Evolutionary conservation across 75 land plant species (phyloP).

Genomic region (Picea sitchensis): DNA sequence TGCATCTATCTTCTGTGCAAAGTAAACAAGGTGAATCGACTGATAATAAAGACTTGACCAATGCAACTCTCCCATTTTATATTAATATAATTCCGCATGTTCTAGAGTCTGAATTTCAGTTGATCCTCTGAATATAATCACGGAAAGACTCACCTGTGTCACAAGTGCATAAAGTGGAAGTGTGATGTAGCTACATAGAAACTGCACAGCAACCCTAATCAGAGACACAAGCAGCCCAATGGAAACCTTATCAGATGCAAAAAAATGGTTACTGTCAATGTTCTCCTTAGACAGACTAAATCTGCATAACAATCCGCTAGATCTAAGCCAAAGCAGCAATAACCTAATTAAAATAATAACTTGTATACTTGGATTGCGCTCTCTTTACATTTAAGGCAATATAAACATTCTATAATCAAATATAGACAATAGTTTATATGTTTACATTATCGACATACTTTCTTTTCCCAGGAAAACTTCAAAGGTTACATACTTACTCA

Average conservation of each 20-base stretch:
- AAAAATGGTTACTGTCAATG: background rate
- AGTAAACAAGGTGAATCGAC: background rate
- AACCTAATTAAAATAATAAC: background rate
- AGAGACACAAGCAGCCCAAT: background rate
- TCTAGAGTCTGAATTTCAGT: background rate
- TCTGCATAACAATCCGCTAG: background rate
- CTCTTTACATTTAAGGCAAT: too few species aligned
- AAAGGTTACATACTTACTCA: conserved; percentile 19
- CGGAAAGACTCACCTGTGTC: conserved; percentile 38
- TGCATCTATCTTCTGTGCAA: too few species aligned
- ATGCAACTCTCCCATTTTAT: background rate
- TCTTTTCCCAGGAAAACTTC: too few species aligned
- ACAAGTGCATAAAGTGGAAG: conserved; percentile 73
- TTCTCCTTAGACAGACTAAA: background rate
- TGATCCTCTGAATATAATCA: background rate
- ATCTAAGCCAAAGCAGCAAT: background rate
- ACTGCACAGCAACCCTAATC: conserved; percentile 20
- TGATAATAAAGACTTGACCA: background rate
- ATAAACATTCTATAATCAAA: background rate
- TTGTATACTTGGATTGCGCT: background rate
- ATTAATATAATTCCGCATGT: background rate
- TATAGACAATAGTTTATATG: background rate
- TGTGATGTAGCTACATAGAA: conserved; percentile 63
- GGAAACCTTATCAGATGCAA: background rate
- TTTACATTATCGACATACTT: background rate